Evolutionary conservation across 2,329 filamentous ascomycete species (phyloP).

Genomic region (Lecanicillium sp.): DNA sequence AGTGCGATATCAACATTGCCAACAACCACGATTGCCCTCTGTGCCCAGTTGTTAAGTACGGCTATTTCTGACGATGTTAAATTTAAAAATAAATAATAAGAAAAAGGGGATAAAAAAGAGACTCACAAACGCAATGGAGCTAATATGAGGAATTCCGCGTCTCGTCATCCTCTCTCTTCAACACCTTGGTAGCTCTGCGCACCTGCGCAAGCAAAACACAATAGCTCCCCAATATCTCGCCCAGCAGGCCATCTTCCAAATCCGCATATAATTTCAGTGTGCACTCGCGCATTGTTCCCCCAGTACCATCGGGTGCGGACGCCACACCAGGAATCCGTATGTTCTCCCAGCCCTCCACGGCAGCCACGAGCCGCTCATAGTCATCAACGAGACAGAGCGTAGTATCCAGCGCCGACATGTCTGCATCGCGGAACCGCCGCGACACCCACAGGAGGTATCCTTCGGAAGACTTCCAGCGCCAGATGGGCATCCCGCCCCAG

Average conservation of each 20-base stretch:
- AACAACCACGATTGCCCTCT: too few species aligned
- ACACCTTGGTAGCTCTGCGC: not conserved
- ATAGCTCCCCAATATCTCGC: constrained; percentile 10
- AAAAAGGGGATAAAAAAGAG: too few species aligned
- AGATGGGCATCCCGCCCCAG: constrained; percentile 11
- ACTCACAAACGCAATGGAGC: too few species aligned
- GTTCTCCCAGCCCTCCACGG: constrained; percentile 5
- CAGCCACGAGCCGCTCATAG: constrained; percentile 9
- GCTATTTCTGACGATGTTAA: too few species aligned
- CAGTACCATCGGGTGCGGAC: not conserved
- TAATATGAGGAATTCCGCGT: not conserved
- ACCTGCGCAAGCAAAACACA: constrained; percentile 7
- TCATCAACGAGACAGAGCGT: constrained; percentile 10
- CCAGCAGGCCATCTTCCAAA: constrained; percentile 3
- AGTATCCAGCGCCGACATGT: constrained; percentile 1
- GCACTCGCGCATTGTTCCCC: not conserved
- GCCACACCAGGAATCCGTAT: not conserved
- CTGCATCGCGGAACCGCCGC: constrained; percentile 8
- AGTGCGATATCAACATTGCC: too few species aligned
- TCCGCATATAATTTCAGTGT: constrained; percentile 9
- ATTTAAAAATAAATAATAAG: too few species aligned
- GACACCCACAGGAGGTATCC: constrained; percentile 11
- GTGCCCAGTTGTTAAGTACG: too few species aligned
- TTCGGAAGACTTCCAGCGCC: constrained; percentile 13
- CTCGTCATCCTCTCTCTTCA: constrained; percentile 1